A percentile compares a stretch with the other conserved stretches of the same genome.
Evolutionary conservation across 2,329 filamentous ascomycete species (phyloP).

Genomic region (Cladophialophora bantiana): DNA sequence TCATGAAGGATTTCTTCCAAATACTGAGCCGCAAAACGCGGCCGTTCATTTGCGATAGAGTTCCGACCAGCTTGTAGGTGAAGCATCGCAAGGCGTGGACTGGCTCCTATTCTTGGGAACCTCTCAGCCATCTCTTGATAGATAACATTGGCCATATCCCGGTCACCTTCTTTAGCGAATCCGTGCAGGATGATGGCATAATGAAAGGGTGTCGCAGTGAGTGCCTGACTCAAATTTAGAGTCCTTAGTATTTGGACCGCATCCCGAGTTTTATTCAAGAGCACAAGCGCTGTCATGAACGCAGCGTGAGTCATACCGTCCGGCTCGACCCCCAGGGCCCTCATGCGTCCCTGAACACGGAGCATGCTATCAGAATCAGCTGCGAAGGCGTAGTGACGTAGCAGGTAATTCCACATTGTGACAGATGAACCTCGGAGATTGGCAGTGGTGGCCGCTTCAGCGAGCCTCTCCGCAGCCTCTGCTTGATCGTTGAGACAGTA

Average conservation of each 20-base stretch:
- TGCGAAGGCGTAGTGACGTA: constrained; percentile 71
- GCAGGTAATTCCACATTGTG: constrained; percentile 78
- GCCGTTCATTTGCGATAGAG: constrained; percentile 12
- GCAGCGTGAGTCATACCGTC: constrained; percentile 67
- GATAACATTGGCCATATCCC: constrained; percentile 59
- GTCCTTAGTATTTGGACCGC: constrained; percentile 60
- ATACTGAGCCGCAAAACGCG: constrained; percentile 43
- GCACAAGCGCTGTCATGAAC: constrained; percentile 64
- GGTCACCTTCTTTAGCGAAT: constrained; percentile 58
- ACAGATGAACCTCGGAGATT: constrained; percentile 62
- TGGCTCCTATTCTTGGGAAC: constrained; percentile 46
- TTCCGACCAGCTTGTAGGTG: constrained; percentile 45
- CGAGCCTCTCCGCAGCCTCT: constrained; percentile 65
- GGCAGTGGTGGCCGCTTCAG: constrained; percentile 62
- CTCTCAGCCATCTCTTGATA: constrained; percentile 52
- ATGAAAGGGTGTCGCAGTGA: constrained; percentile 53
- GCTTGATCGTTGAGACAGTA: constrained; percentile 66
- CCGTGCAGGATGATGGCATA: constrained; percentile 57
- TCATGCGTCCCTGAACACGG: constrained; percentile 64
- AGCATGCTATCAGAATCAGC: constrained; percentile 64
- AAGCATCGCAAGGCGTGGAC: constrained; percentile 48
- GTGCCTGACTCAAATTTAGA: constrained; percentile 48
- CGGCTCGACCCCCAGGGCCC: constrained; percentile 56
- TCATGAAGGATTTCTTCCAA: constrained; percentile 49
- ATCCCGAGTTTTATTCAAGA: constrained; percentile 60